Evolutionary conservation across 2,329 filamentous ascomycete genomes (phyloP).

Genomic region (Cryphonectria nitschkei): DNA sequence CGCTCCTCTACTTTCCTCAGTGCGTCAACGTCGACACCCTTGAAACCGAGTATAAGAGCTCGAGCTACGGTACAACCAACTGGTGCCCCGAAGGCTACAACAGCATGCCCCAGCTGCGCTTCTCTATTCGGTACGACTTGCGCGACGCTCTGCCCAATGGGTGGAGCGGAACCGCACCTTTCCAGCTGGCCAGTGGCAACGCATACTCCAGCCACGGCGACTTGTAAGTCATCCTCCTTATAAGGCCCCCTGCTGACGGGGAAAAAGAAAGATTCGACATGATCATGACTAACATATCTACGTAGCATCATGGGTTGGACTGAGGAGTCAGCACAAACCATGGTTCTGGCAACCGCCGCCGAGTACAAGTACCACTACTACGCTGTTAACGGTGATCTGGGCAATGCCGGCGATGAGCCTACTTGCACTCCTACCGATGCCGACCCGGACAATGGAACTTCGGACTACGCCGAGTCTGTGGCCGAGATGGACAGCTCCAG

Average conservation of each 20-base stretch:
- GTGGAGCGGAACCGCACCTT: conserved; percentile 45
- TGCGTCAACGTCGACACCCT: conserved; percentile 42
- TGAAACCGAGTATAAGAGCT: conserved; percentile 36
- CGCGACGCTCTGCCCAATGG: conserved; percentile 44
- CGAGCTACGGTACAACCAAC: conserved; percentile 39
- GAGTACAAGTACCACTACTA: conserved; percentile 41
- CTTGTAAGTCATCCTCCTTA: conserved; percentile 34
- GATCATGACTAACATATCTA: neutral
- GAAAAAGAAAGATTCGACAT: neutral
- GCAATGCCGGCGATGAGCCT: conserved; percentile 37
- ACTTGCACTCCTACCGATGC: conserved; percentile 43
- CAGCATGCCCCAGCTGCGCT: conserved; percentile 48
- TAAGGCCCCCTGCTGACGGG: neutral
- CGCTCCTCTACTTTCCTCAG: conserved; percentile 55
- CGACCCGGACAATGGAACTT: conserved; percentile 45
- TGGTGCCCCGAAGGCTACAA: conserved; percentile 45
- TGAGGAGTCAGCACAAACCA: conserved; percentile 44
- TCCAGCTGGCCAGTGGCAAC: conserved; percentile 44
- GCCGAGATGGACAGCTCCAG: conserved; percentile 3
- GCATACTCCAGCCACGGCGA: conserved; percentile 49
- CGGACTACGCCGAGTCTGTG: conserved; percentile 40
- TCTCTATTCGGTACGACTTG: conserved; percentile 48
- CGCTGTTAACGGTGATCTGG: conserved; percentile 41
- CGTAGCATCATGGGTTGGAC: conserved; percentile 48
- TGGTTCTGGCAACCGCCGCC: conserved; percentile 39